These are phyloP conservation scores for Septoria petroselini DNA, from an alignment of 2,329 filamentous ascomycete species.

Conservation along the genomic window DNA sequence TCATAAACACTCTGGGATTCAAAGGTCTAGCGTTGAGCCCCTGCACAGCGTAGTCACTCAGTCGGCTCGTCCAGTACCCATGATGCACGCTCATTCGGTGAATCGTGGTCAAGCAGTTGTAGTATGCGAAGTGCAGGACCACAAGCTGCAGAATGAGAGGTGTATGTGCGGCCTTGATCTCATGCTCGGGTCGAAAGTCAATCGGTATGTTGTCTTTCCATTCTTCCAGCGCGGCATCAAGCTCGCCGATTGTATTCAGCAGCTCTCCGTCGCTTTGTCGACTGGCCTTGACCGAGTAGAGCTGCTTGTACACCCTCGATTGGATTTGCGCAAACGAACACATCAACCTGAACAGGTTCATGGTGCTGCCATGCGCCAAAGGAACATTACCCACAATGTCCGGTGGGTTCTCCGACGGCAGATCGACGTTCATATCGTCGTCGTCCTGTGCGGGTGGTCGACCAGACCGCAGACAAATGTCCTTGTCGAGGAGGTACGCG, in stretches of 20 bases:
- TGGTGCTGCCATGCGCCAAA: slow-evolving; percentile 73
- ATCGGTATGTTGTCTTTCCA: slow-evolving; percentile 97
- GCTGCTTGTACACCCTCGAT: slow-evolving; percentile 85
- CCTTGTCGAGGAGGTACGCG: slow-evolving; percentile 69
- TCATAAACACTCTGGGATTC: slow-evolving; percentile 92
- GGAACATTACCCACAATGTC: slow-evolving; percentile 96
- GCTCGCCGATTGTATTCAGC: slow-evolving; percentile 89
- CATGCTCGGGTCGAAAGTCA: slow-evolving; percentile 94
- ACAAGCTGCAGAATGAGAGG: slow-evolving; percentile 93
- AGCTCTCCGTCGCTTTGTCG: slow-evolving; percentile 91
- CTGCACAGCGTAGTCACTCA: slow-evolving; percentile 93
- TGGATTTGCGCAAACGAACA: slow-evolving; percentile 89
- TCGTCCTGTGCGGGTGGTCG: slow-evolving; percentile 70
- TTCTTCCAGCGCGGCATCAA: slow-evolving; percentile 77
- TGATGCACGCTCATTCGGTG: slow-evolving; percentile 98
- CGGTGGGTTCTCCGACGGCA: slow-evolving; percentile 83
- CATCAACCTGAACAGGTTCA: slow-evolving; percentile 92
- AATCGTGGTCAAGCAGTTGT: slow-evolving; percentile 96
- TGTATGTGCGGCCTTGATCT: slow-evolving; percentile 89
- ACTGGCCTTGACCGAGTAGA: slow-evolving; percentile 89
- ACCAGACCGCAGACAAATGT: slow-evolving; percentile 70
- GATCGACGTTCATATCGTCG: slow-evolving; percentile 90
- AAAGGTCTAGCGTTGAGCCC: slow-evolving; percentile 85
- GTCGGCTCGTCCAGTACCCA: slow-evolving; percentile 92
- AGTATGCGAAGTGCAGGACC: slow-evolving; percentile 93